Percentiles rank a stretch among this genome's conserved stretches.
These are phyloP conservation scores for Eurotiales sp. DNA, from an alignment of 2,329 filamentous ascomycete species.

Conservation along the genomic window DNA sequence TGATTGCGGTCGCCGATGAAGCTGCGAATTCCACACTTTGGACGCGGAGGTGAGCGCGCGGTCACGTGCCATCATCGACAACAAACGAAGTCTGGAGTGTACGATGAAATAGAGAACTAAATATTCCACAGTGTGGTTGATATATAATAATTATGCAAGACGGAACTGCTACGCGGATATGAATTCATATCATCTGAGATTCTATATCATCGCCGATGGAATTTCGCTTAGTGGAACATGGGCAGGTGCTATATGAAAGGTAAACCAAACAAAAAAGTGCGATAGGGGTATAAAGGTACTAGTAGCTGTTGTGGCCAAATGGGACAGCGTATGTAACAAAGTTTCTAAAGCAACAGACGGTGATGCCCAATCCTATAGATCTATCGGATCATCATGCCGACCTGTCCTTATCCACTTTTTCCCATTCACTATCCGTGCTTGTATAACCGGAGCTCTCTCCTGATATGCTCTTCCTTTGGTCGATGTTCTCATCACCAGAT, in stretches of 20 bases:
- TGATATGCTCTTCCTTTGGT: constrained; percentile 42
- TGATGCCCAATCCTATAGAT: not conserved
- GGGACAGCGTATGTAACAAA: not conserved
- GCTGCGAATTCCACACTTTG: not conserved
- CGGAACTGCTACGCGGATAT: too few relatives aligned
- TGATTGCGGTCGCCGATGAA: too few relatives aligned
- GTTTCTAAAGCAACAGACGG: not conserved
- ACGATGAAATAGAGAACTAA: too few relatives aligned
- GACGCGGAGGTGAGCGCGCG: constrained; percentile 10
- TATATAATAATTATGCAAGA: too few relatives aligned
- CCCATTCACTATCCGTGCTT: constrained; percentile 96
- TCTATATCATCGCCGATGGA: not conserved
- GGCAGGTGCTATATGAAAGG: not conserved
- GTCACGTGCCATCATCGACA: constrained; percentile 11
- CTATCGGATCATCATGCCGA: constrained; percentile 1
- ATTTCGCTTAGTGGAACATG: constrained; percentile 1
- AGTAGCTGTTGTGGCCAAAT: too few relatives aligned
- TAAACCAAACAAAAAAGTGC: constrained; percentile 1
- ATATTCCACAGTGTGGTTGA: too few relatives aligned
- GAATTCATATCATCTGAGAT: not conserved
- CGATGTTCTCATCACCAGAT: constrained; percentile 18
- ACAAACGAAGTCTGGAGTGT: not conserved
- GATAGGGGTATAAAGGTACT: constrained; percentile 8
- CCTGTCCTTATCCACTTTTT: constrained; percentile 66
- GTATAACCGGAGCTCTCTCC: constrained; percentile 53